Base-by-base conservation (phyloP, 148 eudicot species). In the Drosera capensis region DNA sequence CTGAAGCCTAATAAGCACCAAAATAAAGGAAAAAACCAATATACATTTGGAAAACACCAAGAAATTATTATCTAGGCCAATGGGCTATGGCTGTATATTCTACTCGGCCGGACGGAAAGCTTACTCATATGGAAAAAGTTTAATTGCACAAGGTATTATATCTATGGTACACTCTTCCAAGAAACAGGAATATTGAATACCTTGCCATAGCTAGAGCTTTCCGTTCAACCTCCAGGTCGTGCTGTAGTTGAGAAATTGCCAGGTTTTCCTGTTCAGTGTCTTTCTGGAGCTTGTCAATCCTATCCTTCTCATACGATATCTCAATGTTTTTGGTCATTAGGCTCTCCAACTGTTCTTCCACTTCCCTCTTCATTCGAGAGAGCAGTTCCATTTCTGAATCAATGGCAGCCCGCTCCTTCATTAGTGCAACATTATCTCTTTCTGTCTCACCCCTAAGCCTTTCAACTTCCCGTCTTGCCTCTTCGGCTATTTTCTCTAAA, bases 171-270 rank as follows among this genome's bases (percentile, higher is more conserved):
- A 1, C 14, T 5, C 1, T 43, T 8, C 3, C 19, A 45, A 8
- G n/a, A 1, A 41, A 16, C 19, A 41, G 17, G 29, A 23, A 45
- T 25, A 7, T 61, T 67, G n/a, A n/a, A n/a, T 64, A 84, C 99
- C 99, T 75, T 62, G 99, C 99, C 95, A 90, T 80, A 46, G 99
- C 61, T 48, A 90, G 71, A 15, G 99, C 99, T 69, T 84, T 90
- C 40, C 87, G 64, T 66, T 90, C 99, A 57, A 90, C 87, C 71
- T 84, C 99, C 50, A 90, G 71, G 63, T 84, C 95, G 63, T 73
- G 71, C 46, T 90, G 99, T 54, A 90, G 56, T 21, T 85, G 76
- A 36, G 68, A 37, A 38, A 90, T 70, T 58, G 86, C 85, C 51
- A 66, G 80, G 55, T 75, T 90, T 56, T 90, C 93, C 24, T 48